phyloP scores from a whole-genome alignment of 208 protist genomes.

The Trypanosoma platydactyli region DNA sequence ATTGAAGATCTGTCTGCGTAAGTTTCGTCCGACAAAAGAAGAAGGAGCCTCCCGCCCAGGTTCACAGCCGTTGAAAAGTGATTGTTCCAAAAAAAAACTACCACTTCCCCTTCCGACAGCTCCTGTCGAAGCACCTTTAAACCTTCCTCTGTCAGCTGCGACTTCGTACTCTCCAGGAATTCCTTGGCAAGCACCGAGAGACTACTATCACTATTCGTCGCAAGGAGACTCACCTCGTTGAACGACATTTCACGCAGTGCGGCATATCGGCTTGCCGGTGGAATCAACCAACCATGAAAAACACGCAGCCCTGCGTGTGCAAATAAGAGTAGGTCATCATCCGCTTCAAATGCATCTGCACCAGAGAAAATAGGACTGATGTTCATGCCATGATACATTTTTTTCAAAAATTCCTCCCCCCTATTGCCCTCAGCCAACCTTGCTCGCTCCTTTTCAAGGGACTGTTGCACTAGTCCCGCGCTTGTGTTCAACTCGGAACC shows the following conservation, averaged over 20 bases:
- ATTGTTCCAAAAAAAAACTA: conserved; percentile 54
- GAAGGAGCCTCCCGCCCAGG: conserved; percentile 30
- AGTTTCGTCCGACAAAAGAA: conserved; percentile 42
- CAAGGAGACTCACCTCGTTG: conserved; percentile 43
- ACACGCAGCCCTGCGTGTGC: conserved; percentile 40
- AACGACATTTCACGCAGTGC: conserved; percentile 43
- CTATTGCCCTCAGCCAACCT: conserved; percentile 6
- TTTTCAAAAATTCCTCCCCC: conserved; percentile 21
- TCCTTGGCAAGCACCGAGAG: conserved; percentile 14
- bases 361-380: conserved; percentile 46
- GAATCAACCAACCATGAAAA: conserved; percentile 51
- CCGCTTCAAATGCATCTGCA: conserved; percentile 41
- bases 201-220: conserved; percentile 18
- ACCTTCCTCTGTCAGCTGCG: conserved; percentile 35
- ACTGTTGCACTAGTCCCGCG: conserved; percentile 18
- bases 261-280: conserved; percentile 20
- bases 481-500: conserved; percentile 20
- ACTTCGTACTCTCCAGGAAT: conserved; percentile 24
- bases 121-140: conserved; percentile 17
- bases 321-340: conserved; percentile 42
- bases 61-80: conserved; percentile 60
- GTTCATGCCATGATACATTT: conserved; percentile 47
- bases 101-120: conserved; percentile 38
- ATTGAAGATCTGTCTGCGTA: conserved; percentile 47
- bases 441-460: conserved; percentile 4